These are phyloP conservation scores for Lepiota venenata DNA, from an alignment of 768 basidiomycete species.

Conservation along the genomic window DNA sequence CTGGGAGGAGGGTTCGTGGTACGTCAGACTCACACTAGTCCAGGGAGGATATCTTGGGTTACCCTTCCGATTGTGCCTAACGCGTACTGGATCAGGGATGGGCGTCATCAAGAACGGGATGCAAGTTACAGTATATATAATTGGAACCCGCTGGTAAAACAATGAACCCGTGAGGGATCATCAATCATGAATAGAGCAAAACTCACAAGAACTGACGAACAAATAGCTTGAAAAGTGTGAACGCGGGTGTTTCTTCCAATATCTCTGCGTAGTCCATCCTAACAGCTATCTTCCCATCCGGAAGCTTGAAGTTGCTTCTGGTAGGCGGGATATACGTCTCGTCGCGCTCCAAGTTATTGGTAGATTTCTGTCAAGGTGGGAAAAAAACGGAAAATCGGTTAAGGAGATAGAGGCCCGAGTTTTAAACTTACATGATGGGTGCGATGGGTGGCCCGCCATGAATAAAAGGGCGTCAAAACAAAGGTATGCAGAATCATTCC, in stretches of 20 bases:
- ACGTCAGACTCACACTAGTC: slow-evolving; percentile 35
- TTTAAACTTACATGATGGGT: slow-evolving; percentile 52
- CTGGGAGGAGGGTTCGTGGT: not conserved
- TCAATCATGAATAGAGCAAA: not conserved
- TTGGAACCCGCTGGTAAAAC: slow-evolving; percentile 35
- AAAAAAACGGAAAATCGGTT: not conserved
- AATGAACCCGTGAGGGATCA: not conserved
- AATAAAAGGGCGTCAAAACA: slow-evolving; percentile 55
- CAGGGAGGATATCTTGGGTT: slow-evolving; percentile 39
- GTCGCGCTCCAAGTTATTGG: slow-evolving; percentile 60
- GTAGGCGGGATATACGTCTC: slow-evolving; percentile 65
- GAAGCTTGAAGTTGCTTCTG: slow-evolving; percentile 38
- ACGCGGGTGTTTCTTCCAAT: slow-evolving; percentile 48
- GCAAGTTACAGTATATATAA: slow-evolving; percentile 38
- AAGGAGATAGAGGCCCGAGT: not conserved
- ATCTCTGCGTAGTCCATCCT: slow-evolving; percentile 41
- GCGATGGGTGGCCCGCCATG: slow-evolving; percentile 67
- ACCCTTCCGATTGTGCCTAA: slow-evolving; percentile 43
- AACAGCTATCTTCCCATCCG: slow-evolving; percentile 37
- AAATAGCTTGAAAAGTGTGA: slow-evolving; percentile 46
- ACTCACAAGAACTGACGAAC: slow-evolving; percentile 47
- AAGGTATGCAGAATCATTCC: slow-evolving; percentile 43
- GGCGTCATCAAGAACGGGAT: not conserved
- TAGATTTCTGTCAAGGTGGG: slow-evolving; percentile 34
- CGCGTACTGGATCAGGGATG: not conserved